Evolutionary conservation across 2,329 filamentous ascomycete genomes (phyloP), one percentile per base, ranked within the genome.

Genomic region (Aspergillus sojae): DNA sequence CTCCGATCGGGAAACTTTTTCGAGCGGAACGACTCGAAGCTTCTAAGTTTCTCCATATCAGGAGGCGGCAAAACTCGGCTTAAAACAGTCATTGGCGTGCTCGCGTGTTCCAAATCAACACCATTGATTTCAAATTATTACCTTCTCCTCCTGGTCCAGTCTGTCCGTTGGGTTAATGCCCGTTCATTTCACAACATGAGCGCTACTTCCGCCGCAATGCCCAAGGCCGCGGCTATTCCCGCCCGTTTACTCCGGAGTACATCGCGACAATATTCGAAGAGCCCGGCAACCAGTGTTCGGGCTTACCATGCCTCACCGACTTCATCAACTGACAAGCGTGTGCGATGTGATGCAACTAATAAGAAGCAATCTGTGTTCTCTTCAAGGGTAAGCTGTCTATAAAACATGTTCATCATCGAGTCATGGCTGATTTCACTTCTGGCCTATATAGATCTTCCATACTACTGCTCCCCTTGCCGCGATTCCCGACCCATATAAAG

Each of bases 401-500:
- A 32, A 26, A 26, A n/a, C 21, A 41, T 60, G 14, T 26, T n/a
- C 54, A 32, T 46, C 32, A 4, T 12, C 39, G 53, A 57, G 43
- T 36, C 21, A 36, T 58, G 23, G 53, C 63, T 68, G 30, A 68
- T 28, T 14, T 55, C 26, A 55, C 28, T 43, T 39, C 57, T 48
- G 63, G 41, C n/a, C 41, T 61, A 32, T 28, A 55, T 64, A 81
- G 79, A 68, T 66, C 19, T 84, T 84, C 64, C 81, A 83, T 64
- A 71, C 79, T 14, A 79, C 78, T 6, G 69, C 77, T 80, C 71
- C 81, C 36, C 91, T 90, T 76, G 89, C 89, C 75, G 86, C 88
- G 28, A 90, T 89, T 52, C 87, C 92, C 76, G 91, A 99, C 73
- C 95, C 95, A 1, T 99, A 99, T 79, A 87, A 88, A 68, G 86